These are phyloP conservation scores for Penicillium aurantiogriseum DNA, from an alignment of 2,329 filamentous ascomycete genomes.

Conservation along the genomic window DNA sequence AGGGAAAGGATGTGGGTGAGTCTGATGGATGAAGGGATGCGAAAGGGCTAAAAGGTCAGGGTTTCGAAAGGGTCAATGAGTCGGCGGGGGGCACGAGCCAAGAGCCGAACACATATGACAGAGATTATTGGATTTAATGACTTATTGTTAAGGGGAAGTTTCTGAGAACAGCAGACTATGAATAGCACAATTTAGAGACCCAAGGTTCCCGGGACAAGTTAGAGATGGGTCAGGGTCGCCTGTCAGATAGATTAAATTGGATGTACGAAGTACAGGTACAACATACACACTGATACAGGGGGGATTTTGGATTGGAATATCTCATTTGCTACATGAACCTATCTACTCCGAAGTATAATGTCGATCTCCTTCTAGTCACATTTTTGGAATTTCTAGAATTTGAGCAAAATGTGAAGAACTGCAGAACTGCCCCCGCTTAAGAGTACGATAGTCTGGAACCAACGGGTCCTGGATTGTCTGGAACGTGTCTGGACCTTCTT, in stretches of 20 bases:
- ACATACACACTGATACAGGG: neutral
- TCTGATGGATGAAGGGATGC: conserved; percentile 7
- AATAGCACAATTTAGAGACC: conserved; percentile 11
- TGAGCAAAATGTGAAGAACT: neutral
- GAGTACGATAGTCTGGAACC: neutral
- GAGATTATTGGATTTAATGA: neutral
- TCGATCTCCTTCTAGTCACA: neutral
- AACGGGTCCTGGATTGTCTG: conserved; percentile 5
- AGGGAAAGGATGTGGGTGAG: neutral
- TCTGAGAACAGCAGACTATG: neutral
- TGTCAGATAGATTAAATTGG: conserved; percentile 9
- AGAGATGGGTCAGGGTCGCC: conserved; percentile 13
- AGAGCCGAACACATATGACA: conserved; percentile 7
- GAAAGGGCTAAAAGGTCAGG: conserved; percentile 4
- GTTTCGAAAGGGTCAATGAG: conserved; percentile 10
- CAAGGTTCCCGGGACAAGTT: conserved; percentile 15
- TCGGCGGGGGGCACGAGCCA: conserved; percentile 9
- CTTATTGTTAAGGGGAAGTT: neutral
- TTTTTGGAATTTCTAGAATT: neutral
- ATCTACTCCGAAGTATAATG: neutral
- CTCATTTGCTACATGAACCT: neutral
- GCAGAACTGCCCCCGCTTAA: neutral
- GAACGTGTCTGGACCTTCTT: conserved; percentile 14
- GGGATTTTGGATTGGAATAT: too few species aligned
- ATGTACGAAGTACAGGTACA: neutral